Evolutionary conservation across 2,329 filamentous ascomycete species (phyloP), one percentile per base, ranked within the genome.

Genomic region (Fusarium circinatum): DNA sequence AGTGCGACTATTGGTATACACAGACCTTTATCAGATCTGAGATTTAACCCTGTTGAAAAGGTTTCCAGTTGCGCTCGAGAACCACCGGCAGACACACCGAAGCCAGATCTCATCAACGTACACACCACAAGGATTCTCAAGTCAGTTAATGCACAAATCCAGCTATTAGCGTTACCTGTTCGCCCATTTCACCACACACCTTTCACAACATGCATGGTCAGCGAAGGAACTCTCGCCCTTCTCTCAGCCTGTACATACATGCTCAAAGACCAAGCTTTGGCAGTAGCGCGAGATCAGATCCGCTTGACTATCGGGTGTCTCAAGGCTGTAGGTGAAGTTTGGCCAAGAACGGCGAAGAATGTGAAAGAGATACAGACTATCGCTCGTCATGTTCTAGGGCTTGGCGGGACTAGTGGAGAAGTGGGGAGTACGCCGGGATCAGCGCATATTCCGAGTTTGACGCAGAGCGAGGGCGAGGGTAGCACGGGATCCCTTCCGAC

Each of bases 181-280:
- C 67, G 73, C 0, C 73, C 73, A 0, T 75, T 75, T 2, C 57
- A 64, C 0, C 73, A 75, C 26, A 75, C 62, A 0, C 73, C 73
- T 0, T 75, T 75, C 5, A 54, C 62, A 8, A 75, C 73, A 3
- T 75, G 73, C 8, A 75, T 75, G 73, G 48, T 75, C 1, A 75
- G 67, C 17, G 73, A 75, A 47, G 73, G 73, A 1, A 75, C 73
- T 0, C 67, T 75, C 0, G 71, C 73, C 0, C 60, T 75, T 0
- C 55, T 75, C 3, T 75, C 73, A 0, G 73, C 73, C 0, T 75
- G 73, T 17, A 71, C 52, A 5, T 74, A 74, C 10, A 28, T 75
- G 2, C 18, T 74, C 1, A 52, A 44, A 9, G 67, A 57, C 1
- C 65, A 59, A 15, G 63, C 64, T 1, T 32, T 75, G 2, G 61